A percentile compares a stretch with the other conserved stretches of the same genome.
These are phyloP conservation scores for Phytopythium mirpurense DNA, from an alignment of 352 stramenopile genomes.

Conservation along the genomic window DNA sequence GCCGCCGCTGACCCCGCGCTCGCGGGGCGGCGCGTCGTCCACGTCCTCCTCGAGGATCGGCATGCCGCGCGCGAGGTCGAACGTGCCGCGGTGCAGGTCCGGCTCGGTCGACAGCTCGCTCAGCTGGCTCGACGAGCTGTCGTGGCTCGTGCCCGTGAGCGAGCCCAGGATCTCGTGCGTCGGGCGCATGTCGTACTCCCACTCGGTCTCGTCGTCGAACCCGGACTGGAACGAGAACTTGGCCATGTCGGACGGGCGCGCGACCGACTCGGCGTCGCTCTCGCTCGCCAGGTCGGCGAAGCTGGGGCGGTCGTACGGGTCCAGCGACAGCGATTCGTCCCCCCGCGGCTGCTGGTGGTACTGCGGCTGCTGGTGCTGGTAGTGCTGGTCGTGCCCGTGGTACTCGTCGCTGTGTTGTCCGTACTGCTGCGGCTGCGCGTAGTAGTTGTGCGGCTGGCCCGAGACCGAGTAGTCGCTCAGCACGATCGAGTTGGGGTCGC, in stretches of 20 bases:
- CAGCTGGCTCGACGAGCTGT: conserved; percentile 18
- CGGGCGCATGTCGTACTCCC: conserved; percentile 50
- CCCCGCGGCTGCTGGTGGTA: conserved; percentile 14
- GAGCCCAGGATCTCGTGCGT: conserved; percentile 24
- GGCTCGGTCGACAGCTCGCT: conserved; percentile 32
- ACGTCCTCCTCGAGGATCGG: conserved; percentile 65
- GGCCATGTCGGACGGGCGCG: conserved; percentile 46
- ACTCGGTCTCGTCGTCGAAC: conserved; percentile 68
- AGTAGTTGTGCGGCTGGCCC: conserved; percentile 7
- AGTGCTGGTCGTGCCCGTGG: too few relatives aligned
- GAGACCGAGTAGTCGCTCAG: conserved; percentile 20
- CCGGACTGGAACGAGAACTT: conserved; percentile 78
- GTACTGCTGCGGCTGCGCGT: conserved; percentile 9
- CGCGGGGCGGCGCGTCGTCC: conserved; percentile 22
- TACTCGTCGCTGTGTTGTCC: conserved; percentile 5
- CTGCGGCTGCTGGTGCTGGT: not conserved
- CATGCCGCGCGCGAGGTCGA: conserved; percentile 43
- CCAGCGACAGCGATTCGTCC: conserved; percentile 65
- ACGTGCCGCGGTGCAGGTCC: conserved; percentile 38
- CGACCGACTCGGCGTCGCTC: conserved; percentile 27
- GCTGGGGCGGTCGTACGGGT: conserved; percentile 62
- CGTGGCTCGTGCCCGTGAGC: conserved; percentile 2
- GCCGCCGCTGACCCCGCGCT: conserved; percentile 11
- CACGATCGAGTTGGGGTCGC: conserved; percentile 29
- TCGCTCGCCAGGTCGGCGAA: conserved; percentile 64